A percentile compares a stretch with the other conserved stretches of the same genome.
Conservation (phyloP, 805 yeast species). For the Millerago galiae region DNA sequence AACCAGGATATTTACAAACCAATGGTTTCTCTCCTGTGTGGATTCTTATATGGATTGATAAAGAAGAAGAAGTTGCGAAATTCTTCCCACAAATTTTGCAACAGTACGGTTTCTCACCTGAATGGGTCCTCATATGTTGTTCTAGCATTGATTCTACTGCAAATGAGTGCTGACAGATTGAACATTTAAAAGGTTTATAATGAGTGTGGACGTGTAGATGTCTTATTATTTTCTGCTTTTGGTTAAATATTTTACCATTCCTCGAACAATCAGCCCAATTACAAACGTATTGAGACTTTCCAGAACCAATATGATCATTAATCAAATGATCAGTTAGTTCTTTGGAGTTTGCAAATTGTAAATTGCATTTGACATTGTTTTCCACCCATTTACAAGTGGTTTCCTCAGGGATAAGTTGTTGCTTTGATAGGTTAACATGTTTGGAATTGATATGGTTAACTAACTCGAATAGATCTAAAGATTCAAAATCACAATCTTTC, state of each 20-base stretch:
- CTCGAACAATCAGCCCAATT: constrained; percentile 76
- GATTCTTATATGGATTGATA: constrained; percentile 75
- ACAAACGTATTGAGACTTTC: constrained; percentile 66
- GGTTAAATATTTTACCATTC: constrained; percentile 54
- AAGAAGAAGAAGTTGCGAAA: constrained; percentile 77
- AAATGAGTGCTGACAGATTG: constrained; percentile 60
- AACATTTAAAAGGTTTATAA: constrained; percentile 73
- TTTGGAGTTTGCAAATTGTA: constrained; percentile 43
- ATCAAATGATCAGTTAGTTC: constrained; percentile 70
- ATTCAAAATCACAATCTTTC: constrained; percentile 59
- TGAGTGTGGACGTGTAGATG: constrained; percentile 88
- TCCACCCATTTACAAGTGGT: constrained; percentile 22
- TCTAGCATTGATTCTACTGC: constrained; percentile 71
- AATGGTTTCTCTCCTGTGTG: constrained; percentile 93
- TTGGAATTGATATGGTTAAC: constrained; percentile 50
- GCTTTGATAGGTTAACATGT: constrained; percentile 26
- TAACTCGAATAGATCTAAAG: constrained; percentile 46
- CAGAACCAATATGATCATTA: constrained; percentile 62
- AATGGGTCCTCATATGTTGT: constrained; percentile 79
- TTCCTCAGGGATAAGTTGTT: constrained; percentile 2
- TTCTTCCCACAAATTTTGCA: constrained; percentile 70
- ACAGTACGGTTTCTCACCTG: constrained; percentile 81
- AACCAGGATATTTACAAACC: constrained; percentile 69
- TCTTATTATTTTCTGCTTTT: constrained; percentile 78
- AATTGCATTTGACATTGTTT: constrained; percentile 35